Evolutionary conservation across 1,139 yeast genomes (phyloP).

Genomic region (Pichia sp.): DNA sequence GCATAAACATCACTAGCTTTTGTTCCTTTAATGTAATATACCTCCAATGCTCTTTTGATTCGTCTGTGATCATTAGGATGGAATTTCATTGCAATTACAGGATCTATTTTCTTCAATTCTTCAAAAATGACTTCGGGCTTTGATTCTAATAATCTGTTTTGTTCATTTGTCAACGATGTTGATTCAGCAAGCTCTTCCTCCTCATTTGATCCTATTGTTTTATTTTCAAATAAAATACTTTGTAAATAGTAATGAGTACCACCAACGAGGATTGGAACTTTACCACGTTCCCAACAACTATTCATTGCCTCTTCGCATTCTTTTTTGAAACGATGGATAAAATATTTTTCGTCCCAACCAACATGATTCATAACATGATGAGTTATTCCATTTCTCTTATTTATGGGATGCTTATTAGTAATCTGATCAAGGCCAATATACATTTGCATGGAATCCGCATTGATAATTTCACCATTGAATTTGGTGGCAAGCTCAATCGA

Average conservation of each 20-base stretch:
- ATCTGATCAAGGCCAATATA: conserved; percentile 65
- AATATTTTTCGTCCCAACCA: conserved; percentile 73
- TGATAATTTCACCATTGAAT: conserved; percentile 82
- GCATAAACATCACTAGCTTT: conserved; percentile 66
- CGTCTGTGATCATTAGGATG: conserved; percentile 88
- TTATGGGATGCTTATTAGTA: conserved; percentile 85
- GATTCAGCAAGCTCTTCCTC: conserved; percentile 29
- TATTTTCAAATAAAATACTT: conserved; percentile 62
- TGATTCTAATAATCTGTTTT: conserved; percentile 37
- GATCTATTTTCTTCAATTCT: conserved; percentile 51
- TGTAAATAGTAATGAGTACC: conserved; percentile 94
- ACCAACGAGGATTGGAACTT: conserved; percentile 83
- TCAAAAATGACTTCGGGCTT: conserved; percentile 42
- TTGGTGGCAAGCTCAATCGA: conserved; percentile 72
- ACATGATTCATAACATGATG: conserved; percentile 89
- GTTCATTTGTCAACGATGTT: conserved; percentile 19
- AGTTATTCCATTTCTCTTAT: conserved; percentile 61
- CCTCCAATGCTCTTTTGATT: conserved; percentile 72
- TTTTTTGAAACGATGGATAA: conserved; percentile 67
- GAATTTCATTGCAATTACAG: conserved; percentile 67
- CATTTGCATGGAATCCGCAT: conserved; percentile 97
- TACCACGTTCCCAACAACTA: conserved; percentile 61
- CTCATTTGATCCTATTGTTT: conserved; percentile 40
- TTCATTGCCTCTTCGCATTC: conserved; percentile 57
- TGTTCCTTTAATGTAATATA: conserved; percentile 58